Base-by-base conservation (phyloP, 2,329 filamentous ascomycete species). In the Apiospora phragmitis region DNA sequence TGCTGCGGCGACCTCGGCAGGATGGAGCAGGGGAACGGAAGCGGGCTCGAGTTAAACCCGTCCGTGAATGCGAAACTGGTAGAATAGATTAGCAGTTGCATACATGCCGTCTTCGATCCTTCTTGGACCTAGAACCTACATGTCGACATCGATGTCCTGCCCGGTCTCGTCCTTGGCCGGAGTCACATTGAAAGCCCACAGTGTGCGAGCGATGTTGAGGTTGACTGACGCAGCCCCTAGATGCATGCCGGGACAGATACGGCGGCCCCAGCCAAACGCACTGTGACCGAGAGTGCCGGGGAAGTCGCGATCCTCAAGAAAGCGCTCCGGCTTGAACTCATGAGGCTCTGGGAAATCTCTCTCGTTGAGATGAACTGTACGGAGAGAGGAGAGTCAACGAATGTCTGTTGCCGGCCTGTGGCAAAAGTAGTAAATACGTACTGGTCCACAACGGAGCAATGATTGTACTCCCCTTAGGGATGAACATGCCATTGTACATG, bases 121-220 rank as follows among this genome's bases (percentile, higher is more conserved):
- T 16, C 21, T 21, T 6, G 14, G 18, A 55, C 21, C 1, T 65
- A 35, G 32, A 65, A 72, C 80, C 79, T 35, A 83, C 82, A 83
- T 83, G 41, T 84, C 81, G 1, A 81, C 81, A 0, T 82, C 81
- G 14, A 82, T 71, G 1, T 81, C 73, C 12, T 73, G 71, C 0
- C 78, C 80, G 11, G 32, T 41, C 14, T 77, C 76, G 7, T 81
- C 73, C 68, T 77, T 78, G 0, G 74, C 80, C 0, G 79, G 77
- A 0, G 71, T 72, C 7, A 85, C 76, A 0, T 85, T 75, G 69
- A 89, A 89, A 0, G 82, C 87, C 88, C 88, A 91, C 0, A 91
- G 75, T 0, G 87, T 78, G 2, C 84, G 82, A 0, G 85, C 81
- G 26, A 87, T 83, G 59, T 81, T 83, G 1, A 86, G 77, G 26